Evolutionary conservation across 805 yeast genomes (phyloP).

Genomic region (Sugiyamaella qingdaonensis): DNA sequence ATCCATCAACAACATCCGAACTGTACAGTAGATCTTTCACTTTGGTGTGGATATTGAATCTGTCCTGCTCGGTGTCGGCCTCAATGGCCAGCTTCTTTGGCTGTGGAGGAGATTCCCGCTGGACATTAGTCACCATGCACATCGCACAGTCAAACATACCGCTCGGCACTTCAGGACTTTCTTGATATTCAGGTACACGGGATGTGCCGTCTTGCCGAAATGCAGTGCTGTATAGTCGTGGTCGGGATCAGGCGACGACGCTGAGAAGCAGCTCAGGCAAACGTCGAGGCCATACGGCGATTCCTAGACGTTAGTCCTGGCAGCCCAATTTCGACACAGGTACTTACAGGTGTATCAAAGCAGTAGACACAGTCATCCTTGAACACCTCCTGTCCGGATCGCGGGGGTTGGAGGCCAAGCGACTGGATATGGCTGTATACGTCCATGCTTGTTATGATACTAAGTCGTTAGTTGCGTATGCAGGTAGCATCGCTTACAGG

Average conservation of each 20-base stretch:
- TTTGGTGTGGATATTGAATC: constrained; percentile 45
- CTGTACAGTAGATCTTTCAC: constrained; percentile 40
- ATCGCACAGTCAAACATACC: constrained; percentile 14
- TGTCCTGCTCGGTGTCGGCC: constrained; percentile 58
- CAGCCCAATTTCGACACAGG: neutral
- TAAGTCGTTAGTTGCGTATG: neutral
- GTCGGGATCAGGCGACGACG: constrained; percentile 57
- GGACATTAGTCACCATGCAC: too few relatives aligned
- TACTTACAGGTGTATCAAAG: constrained; percentile 58
- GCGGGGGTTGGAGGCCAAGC: constrained; percentile 19
- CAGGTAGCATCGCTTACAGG: neutral
- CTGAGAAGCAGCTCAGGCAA: constrained; percentile 61
- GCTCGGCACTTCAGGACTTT: constrained; percentile 44
- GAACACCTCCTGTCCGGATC: constrained; percentile 41
- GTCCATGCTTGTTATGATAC: neutral
- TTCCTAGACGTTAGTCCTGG: constrained; percentile 22
- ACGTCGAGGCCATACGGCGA: constrained; percentile 61
- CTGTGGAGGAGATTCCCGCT: constrained; percentile 38
- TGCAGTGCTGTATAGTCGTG: constrained; percentile 61
- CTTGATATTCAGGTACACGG: constrained; percentile 53
- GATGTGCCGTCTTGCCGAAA: constrained; percentile 47
- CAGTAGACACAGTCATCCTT: constrained; percentile 91
- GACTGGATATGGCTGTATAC: constrained; percentile 9
- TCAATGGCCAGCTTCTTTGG: constrained; percentile 64
- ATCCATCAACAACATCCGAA: constrained; percentile 12